phyloP scores from a whole-genome alignment of 2,329 filamentous ascomycete species.

The Chrysosporium keratinophilum region DNA sequence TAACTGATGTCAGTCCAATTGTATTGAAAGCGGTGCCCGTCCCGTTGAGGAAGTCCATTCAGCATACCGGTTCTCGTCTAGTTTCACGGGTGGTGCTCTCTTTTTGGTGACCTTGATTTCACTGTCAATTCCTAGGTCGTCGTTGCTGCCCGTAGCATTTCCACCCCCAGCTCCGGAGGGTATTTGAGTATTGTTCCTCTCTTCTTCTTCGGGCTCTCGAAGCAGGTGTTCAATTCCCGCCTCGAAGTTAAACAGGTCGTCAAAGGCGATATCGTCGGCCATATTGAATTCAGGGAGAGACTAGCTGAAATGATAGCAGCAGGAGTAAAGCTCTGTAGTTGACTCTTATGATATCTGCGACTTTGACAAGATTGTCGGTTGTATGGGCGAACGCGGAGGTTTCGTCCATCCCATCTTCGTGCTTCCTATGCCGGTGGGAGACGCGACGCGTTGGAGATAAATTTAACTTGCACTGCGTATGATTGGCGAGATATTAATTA shows the following conservation, averaged over 20 bases:
- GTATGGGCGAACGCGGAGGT: neutral
- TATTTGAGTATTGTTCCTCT: constrained; percentile 13
- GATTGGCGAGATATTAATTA: neutral
- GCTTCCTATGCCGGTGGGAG: neutral
- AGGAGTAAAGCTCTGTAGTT: neutral
- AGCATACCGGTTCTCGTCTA: constrained; percentile 65
- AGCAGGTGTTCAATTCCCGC: constrained; percentile 46
- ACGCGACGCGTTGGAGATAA: constrained; percentile 9
- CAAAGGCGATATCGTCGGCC: constrained; percentile 35
- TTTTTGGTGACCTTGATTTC: constrained; percentile 75
- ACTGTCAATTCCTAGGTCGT: constrained; percentile 68
- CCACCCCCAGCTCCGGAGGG: constrained; percentile 16
- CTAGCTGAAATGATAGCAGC: neutral
- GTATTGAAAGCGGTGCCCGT: neutral
- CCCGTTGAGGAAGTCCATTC: neutral
- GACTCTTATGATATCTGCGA: neutral
- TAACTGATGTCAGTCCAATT: constrained; percentile 3
- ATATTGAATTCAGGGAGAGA: neutral
- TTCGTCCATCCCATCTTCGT: neutral
- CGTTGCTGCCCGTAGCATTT: constrained; percentile 36
- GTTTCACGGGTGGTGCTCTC: constrained; percentile 65
- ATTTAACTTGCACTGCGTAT: neutral
- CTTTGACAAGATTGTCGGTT: neutral
- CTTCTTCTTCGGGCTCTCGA: constrained; percentile 25
- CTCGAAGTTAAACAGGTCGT: constrained; percentile 69